Conservation (phyloP, 345 rosid genomes). For the Brassica rapa region DNA sequence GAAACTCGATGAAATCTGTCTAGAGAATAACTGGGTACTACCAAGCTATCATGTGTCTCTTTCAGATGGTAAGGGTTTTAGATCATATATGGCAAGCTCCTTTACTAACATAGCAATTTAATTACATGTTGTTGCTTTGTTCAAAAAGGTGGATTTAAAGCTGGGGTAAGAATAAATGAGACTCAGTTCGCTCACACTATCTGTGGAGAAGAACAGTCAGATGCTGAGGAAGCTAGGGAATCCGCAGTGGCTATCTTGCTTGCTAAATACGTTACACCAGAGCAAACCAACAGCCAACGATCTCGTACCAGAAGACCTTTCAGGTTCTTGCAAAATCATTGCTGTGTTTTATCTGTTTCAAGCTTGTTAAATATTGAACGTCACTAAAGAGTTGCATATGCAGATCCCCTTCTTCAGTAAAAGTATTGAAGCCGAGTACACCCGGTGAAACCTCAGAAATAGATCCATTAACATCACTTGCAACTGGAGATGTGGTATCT, state of each 20-base stretch:
- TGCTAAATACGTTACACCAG: constrained; percentile 42
- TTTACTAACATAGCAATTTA: neutral
- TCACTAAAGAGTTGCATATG: no score
- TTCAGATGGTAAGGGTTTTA: constrained; percentile 53
- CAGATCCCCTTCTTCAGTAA: neutral
- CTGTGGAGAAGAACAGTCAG: constrained; percentile 37
- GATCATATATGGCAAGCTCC: constrained; percentile 13
- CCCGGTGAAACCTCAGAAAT: neutral
- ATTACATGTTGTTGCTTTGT: neutral
- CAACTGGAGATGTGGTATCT: no score
- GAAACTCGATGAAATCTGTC: constrained; percentile 58
- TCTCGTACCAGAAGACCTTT: neutral
- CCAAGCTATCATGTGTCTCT: constrained; percentile 58
- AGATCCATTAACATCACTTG: neutral
- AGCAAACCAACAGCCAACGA: neutral
- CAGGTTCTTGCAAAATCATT: neutral
- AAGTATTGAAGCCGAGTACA: neutral
- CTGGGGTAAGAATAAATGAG: constrained; percentile 51
- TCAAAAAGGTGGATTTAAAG: constrained; percentile 56
- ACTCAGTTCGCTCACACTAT: constrained; percentile 32
- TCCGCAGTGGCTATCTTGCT: constrained; percentile 51
- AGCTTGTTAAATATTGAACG: no score
- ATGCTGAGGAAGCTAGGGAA: constrained; percentile 60
- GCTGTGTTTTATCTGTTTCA: neutral
- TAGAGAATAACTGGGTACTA: constrained; percentile 56